phyloP scores from a whole-genome alignment of 768 basidiomycete species.

The Coprinellus aureogranulatus region DNA sequence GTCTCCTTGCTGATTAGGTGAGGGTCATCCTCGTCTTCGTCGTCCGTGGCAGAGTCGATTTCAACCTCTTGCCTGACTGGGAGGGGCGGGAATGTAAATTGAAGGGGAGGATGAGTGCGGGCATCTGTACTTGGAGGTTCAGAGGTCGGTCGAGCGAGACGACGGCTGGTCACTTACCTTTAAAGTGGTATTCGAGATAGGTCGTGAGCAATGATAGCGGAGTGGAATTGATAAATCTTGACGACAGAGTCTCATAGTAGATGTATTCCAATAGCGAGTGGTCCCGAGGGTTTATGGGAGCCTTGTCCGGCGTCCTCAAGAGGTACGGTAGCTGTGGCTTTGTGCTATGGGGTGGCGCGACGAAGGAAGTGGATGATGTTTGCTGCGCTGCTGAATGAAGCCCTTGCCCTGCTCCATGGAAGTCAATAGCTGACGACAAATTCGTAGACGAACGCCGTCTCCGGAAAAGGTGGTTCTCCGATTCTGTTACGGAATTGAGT shows the following conservation, averaged over 20 bases:
- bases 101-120: constrained; percentile 61
- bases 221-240: constrained; percentile 64
- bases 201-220: constrained; percentile 63
- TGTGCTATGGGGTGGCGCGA: neutral
- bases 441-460: constrained; percentile 13
- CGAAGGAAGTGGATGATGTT: neutral
- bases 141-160: neutral
- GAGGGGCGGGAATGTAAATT: constrained; percentile 27
- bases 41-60: constrained; percentile 26
- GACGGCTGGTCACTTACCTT: constrained; percentile 38
- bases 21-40: constrained; percentile 39
- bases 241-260: constrained; percentile 66
- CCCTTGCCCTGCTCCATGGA: neutral
- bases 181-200: constrained; percentile 57
- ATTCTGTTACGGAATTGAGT: constrained; percentile 18
- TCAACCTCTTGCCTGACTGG: constrained; percentile 19
- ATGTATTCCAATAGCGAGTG: constrained; percentile 63
- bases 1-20: constrained; percentile 26
- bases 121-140: constrained; percentile 43
- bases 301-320: constrained; percentile 34
- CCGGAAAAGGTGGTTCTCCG: constrained; percentile 8
- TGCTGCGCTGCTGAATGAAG: neutral
- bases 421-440: neutral
- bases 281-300: constrained; percentile 60
- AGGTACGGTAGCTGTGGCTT: constrained; percentile 27